Evolutionary conservation across 2,329 filamentous ascomycete genomes (phyloP).

Genomic region (Penicillium thymicola): DNA sequence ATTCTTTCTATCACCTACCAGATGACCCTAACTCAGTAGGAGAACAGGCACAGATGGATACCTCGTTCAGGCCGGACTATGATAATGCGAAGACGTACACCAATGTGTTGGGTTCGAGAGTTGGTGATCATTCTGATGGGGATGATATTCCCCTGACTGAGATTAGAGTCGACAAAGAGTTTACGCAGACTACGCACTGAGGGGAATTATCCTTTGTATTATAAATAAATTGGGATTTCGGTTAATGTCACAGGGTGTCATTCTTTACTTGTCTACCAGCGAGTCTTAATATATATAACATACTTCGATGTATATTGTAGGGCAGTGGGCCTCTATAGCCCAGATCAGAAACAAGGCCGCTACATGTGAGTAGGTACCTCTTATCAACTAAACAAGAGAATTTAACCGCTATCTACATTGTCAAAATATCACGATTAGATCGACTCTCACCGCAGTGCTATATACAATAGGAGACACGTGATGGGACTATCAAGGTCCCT

Average conservation of each 20-base stretch:
- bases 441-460: neutral
- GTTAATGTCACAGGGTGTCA: neutral
- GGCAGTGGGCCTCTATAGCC: neutral
- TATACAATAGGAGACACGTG: neutral
- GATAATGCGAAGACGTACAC: neutral
- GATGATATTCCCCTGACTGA: neutral
- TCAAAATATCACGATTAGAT: neutral
- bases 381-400: neutral
- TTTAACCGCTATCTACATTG: neutral
- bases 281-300: neutral
- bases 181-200: neutral
- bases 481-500: neutral
- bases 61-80: neutral
- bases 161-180: neutral
- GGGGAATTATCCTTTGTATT: neutral
- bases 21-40: neutral
- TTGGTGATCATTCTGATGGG: neutral
- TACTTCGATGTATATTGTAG: neutral
- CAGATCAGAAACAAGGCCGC: neutral
- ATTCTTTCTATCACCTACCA: neutral
- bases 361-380: neutral
- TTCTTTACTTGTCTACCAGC: neutral
- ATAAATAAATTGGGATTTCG: neutral
- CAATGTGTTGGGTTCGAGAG: neutral
- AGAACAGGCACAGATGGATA: neutral